Conservation (phyloP, 208 protist genomes). For the Crithidia bombi region DNA sequence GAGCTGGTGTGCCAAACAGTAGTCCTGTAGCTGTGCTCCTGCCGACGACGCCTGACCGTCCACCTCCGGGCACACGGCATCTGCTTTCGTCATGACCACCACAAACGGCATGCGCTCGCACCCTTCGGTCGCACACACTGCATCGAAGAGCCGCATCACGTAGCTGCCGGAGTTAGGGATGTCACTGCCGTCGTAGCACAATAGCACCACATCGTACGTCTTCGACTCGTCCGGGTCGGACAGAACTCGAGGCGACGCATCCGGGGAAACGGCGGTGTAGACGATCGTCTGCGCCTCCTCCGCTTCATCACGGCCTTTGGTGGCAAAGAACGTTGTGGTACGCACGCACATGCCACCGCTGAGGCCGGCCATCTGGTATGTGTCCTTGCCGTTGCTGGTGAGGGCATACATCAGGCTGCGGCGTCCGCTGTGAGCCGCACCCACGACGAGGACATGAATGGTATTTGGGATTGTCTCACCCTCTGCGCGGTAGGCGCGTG, state of each 20-base stretch:
- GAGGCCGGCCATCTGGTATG: conserved; percentile 3
- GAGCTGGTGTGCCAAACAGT: conserved; percentile 62
- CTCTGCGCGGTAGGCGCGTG: conserved; percentile 46
- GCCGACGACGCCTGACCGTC: background rate
- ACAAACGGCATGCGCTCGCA: conserved; percentile 65
- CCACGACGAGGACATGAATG: conserved; percentile 73
- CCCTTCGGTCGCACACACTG: conserved; percentile 24
- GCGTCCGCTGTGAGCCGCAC: conserved; percentile 53
- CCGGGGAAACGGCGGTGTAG: conserved; percentile 55
- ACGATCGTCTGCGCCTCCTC: conserved; percentile 69
- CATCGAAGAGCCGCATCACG: conserved; percentile 52
- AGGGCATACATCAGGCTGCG: conserved; percentile 59
- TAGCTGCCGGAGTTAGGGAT: conserved; percentile 39
- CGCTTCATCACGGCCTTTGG: conserved; percentile 24
- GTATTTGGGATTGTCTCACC: conserved; percentile 73
- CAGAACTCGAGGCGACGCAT: conserved; percentile 48
- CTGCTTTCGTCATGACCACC: conserved; percentile 84
- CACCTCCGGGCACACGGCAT: conserved; percentile 27
- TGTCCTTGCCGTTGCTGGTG: conserved; percentile 28
- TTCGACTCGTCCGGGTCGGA: conserved; percentile 50
- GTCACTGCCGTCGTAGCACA: conserved; percentile 77
- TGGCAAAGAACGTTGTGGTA: conserved; percentile 63
- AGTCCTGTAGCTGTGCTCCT: conserved; percentile 24
- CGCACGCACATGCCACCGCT: conserved; percentile 36
- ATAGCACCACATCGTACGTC: conserved; percentile 77